A percentile compares a stretch with the other conserved stretches of the same genome.
phyloP scores from a whole-genome alignment of 495 filamentous ascomycete genomes.

The Annulohypoxylon maeteangense region DNA sequence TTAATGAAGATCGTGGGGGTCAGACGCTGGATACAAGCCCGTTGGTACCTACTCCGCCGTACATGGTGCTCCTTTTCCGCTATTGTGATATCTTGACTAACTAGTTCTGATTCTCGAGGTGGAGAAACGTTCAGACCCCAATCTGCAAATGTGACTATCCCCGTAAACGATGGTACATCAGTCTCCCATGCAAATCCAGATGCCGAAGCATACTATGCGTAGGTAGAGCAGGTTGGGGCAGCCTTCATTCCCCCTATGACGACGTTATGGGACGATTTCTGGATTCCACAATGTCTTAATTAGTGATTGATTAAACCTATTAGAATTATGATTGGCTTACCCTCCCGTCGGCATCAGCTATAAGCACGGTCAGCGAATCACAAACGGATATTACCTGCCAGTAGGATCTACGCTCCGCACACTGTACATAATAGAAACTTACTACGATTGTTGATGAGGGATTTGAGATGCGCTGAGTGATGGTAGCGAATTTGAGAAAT shows the following conservation, averaged over 20 bases:
- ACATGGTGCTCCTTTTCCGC: background rate
- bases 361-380: conserved; percentile 32
- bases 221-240: conserved; percentile 31
- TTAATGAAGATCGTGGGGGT: conserved; percentile 39
- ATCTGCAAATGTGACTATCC: conserved; percentile 21
- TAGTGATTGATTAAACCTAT: conserved; percentile 30
- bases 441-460: conserved; percentile 22
- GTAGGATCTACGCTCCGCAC: conserved; percentile 33
- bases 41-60: conserved; percentile 5
- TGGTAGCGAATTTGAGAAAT: background rate
- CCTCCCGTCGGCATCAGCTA: conserved; percentile 37
- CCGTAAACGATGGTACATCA: conserved; percentile 27
- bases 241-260: conserved; percentile 39
- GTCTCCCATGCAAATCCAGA: conserved; percentile 26
- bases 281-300: conserved; percentile 32
- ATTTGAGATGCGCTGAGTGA: conserved; percentile 26
- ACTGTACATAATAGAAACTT: conserved; percentile 29
- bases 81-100: conserved; percentile 5
- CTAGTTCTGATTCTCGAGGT: conserved; percentile 10
- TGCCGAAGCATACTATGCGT: conserved; percentile 27
- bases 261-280: conserved; percentile 43
- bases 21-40: conserved; percentile 3
- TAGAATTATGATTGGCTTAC: conserved; percentile 32
- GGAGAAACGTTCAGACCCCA: conserved; percentile 22
- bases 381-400: background rate